A percentile compares a stretch with the other conserved stretches of the same genome.
Conservation (phyloP, 2,329 filamentous ascomycete species). For the Diplodia scrobiculata region DNA sequence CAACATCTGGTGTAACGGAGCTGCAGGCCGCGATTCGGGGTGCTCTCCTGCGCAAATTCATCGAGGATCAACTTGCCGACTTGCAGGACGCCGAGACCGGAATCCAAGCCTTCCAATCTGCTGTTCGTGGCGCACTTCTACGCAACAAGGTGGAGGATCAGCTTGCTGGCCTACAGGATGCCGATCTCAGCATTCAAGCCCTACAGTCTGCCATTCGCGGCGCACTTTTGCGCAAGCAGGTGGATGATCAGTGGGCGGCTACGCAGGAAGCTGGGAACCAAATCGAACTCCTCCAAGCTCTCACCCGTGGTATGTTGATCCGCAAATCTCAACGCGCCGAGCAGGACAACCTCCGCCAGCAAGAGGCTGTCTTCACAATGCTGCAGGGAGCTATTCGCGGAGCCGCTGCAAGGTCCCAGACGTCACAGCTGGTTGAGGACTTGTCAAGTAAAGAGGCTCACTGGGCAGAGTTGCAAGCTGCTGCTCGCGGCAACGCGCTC, state of each 20-base stretch:
- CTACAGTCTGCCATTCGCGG: conserved; percentile 64
- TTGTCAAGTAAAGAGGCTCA: conserved; percentile 47
- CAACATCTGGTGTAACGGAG: conserved; percentile 60
- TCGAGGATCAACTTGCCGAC: conserved; percentile 50
- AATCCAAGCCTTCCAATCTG: conserved; percentile 55
- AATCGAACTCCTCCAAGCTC: conserved; percentile 44
- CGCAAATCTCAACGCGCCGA: conserved; percentile 43
- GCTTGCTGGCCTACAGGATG: conserved; percentile 58
- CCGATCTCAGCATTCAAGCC: conserved; percentile 60
- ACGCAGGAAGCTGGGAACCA: conserved; percentile 32
- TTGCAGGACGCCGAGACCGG: conserved; percentile 66
- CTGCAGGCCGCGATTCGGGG: conserved; percentile 64
- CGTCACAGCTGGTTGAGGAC: conserved; percentile 45
- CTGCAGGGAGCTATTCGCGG: conserved; percentile 69
- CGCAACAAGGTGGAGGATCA: conserved; percentile 57
- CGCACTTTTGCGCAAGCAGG: conserved; percentile 60
- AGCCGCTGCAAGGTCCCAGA: conserved; percentile 45
- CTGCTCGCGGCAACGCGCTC: conserved; percentile 22
- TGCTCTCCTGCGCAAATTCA: conserved; percentile 62
- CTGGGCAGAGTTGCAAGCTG: conserved; percentile 47
- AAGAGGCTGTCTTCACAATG: conserved; percentile 49
- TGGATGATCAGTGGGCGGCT: conserved; percentile 36
- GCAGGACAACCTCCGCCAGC: conserved; percentile 42
- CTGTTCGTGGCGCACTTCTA: conserved; percentile 66
- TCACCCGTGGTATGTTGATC: conserved; percentile 47